These are phyloP conservation scores for Austroboletus novae-zelandiae DNA, from an alignment of 1,284 basidiomycete species.

Conservation along the genomic window DNA sequence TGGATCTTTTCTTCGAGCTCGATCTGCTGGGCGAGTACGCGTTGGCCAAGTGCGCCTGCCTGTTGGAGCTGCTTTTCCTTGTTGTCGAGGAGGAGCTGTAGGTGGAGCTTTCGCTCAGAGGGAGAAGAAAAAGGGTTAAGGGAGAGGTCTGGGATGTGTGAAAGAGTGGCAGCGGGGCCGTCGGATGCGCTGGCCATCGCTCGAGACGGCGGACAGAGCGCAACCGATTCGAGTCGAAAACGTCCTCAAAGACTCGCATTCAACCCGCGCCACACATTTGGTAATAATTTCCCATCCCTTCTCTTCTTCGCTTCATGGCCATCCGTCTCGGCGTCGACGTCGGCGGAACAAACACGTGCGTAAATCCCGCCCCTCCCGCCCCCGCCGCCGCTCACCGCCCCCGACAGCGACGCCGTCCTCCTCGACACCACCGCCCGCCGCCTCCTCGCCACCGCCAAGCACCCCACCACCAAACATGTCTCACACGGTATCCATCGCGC, in stretches of 20 bases:
- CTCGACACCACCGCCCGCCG: neutral
- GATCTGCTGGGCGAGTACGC: conserved; percentile 86
- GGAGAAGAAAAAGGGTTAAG: conserved; percentile 42
- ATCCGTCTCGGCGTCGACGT: conserved; percentile 36
- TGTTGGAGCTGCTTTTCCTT: conserved; percentile 91
- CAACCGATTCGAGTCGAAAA: too few relatives aligned
- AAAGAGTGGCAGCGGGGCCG: conserved; percentile 21
- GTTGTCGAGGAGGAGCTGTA: conserved; percentile 78
- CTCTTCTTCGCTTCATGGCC: neutral
- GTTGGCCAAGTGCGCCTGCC: conserved; percentile 86
- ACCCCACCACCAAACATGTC: conserved; percentile 36
- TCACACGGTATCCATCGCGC: conserved; percentile 36
- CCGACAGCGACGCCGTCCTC: conserved; percentile 24
- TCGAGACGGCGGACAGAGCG: conserved; percentile 8
- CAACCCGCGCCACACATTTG: neutral
- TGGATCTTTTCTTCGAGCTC: conserved; percentile 86
- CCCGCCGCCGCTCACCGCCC: neutral
- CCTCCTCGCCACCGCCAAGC: conserved; percentile 36
- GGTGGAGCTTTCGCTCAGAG: conserved; percentile 68
- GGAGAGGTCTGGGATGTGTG: conserved; percentile 26
- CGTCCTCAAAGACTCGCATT: too few relatives aligned
- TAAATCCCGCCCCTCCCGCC: neutral
- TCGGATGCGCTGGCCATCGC: conserved; percentile 34
- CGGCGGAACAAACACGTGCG: conserved; percentile 39
- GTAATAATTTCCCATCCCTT: conserved; percentile 21